Evolutionary conservation across 2,329 filamentous ascomycete genomes (phyloP), one percentile per base, ranked within the genome.

Genomic region (Ustulina deusta): DNA sequence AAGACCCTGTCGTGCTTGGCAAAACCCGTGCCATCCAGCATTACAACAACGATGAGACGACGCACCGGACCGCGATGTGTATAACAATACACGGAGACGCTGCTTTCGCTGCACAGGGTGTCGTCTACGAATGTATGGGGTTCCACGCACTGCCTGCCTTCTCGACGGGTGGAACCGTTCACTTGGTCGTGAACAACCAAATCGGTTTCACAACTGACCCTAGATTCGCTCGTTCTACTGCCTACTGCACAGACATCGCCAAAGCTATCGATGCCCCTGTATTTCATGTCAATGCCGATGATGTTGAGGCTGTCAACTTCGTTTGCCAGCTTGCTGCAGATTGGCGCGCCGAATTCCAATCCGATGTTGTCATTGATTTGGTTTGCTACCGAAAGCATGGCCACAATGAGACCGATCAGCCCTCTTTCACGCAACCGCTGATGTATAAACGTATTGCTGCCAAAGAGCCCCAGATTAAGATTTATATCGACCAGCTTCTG

Each of bases 201-300:
- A 99, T 99, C 80, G 96, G 96, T 81, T 99, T 99, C 87, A 99
- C 96, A 61, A 99, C 96, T 25, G 96, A 99, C 79, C 96, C 96
- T 74, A 93, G 96, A 78, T 99, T 97, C 82, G 91, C 96, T 75
- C 94, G 96, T 75, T 99, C 96, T 22, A 99, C 96, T 57, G 93
- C 96, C 51, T 99, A 99, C 89, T 99, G 96, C 84, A 98, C 96
- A 49, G 96, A 99, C 81, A 97, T 99, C 77, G 96, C 96, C 82
- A 99, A 99, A 86, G 93, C 96, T 59, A 97, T 99, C 74, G 96
- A 99, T 76, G 96, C 96, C 1, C 96, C 96, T 52, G 93, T 99
- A 66, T 99, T 99, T 90, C 96, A 99, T 84, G 96, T 99, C 79
- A 99, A 99, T 78, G 96, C 93, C 73, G 96, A 99, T 77, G 96